Evolutionary conservation across 805 yeast species (phyloP).

Genomic region (Saccharomycopsis microspora): DNA sequence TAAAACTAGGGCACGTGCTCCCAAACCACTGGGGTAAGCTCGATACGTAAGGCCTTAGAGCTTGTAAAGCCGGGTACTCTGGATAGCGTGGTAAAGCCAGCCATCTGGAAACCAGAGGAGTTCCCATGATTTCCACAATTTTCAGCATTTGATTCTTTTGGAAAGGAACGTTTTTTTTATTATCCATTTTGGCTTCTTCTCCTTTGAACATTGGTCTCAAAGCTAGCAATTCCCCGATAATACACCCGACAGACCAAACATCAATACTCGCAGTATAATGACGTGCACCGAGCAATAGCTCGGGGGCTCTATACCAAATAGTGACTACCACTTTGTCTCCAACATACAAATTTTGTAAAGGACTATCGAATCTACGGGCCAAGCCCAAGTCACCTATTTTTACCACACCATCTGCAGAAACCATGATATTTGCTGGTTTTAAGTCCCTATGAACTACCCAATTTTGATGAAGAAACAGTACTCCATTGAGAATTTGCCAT

Average conservation of each 20-base stretch:
- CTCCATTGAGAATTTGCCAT: constrained; percentile 91
- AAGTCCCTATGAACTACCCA: constrained; percentile 95
- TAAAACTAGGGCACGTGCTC: constrained; percentile 49
- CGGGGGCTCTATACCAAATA: constrained; percentile 95
- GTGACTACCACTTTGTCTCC: constrained; percentile 97
- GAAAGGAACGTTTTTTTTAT: constrained; percentile 86
- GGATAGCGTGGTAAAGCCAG: constrained; percentile 71
- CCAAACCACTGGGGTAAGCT: constrained; percentile 80
- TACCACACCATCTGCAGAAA: constrained; percentile 76
- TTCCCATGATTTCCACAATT: constrained; percentile 86
- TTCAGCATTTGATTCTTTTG: constrained; percentile 87
- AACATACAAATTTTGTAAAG: constrained; percentile 73
- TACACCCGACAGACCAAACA: constrained; percentile 94
- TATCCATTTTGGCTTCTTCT: constrained; percentile 93
- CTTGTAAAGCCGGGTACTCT: constrained; percentile 58
- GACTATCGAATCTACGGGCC: constrained; percentile 79
- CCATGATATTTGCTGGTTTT: constrained; percentile 98
- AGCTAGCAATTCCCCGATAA: constrained; percentile 81
- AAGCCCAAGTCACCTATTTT: constrained; percentile 93
- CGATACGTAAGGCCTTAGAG: constrained; percentile 49
- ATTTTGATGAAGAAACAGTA: constrained; percentile 83
- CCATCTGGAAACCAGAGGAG: constrained; percentile 77
- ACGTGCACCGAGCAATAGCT: constrained; percentile 76
- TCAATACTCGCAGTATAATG: constrained; percentile 92
- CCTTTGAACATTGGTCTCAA: constrained; percentile 93